These are phyloP conservation scores for Carex scoparia DNA, from an alignment of 176 grass and related monocot genomes.

Conservation along the genomic window DNA sequence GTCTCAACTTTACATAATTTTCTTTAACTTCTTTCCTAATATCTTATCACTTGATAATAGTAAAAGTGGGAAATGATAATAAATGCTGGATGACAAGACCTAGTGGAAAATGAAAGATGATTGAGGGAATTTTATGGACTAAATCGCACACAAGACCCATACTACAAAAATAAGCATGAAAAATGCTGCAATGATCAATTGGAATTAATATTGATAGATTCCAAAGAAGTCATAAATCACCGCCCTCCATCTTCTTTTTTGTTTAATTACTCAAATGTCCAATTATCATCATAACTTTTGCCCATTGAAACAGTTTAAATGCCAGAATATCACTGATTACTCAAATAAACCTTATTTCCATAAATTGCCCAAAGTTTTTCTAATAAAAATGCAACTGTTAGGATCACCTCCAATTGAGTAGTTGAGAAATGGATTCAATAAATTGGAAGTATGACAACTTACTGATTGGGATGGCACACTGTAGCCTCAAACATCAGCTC, in stretches of 20 bases:
- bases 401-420: neutral
- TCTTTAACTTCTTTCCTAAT: neutral
- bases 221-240: neutral
- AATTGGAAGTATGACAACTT: constrained; percentile 24
- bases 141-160: neutral
- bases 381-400: neutral
- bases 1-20: neutral
- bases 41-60: neutral
- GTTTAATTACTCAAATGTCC: too few species aligned
- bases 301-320: neutral
- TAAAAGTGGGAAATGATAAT: neutral
- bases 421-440: neutral
- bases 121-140: neutral
- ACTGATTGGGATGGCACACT: constrained; percentile 74
- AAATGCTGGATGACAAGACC: neutral
- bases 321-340: neutral
- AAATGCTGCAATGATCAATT: neutral
- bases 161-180: neutral
- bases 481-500: constrained; percentile 88
- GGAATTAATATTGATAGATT: neutral
- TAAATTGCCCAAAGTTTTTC: neutral
- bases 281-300: neutral
- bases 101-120: neutral
- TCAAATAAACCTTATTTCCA: neutral
- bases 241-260: too few species aligned